A percentile compares a stretch with the other conserved stretches of the same genome.
Evolutionary conservation across 371 early-diverging fungal genomes (phyloP).

Genomic region (Blakeslea trispora): DNA sequence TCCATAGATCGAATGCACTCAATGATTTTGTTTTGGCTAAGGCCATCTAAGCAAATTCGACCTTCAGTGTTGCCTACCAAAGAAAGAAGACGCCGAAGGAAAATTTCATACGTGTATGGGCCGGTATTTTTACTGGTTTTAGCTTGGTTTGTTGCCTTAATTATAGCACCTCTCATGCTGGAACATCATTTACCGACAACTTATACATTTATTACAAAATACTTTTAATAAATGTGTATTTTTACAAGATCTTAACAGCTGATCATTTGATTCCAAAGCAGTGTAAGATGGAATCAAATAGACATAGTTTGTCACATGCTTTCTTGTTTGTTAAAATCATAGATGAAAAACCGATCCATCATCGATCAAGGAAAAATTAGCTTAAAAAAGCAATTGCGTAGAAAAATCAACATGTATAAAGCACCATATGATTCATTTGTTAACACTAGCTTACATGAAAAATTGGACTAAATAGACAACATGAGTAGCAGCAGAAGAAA

Average conservation of each 20-base stretch:
- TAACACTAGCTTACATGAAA: too few relatives aligned
- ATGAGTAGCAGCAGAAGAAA: too few relatives aligned
- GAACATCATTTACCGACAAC: slow-evolving; percentile 16
- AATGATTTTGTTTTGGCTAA: slow-evolving; percentile 81
- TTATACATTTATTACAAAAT: slow-evolving; percentile 20
- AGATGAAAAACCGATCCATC: too few relatives aligned
- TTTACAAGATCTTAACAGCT: neutral
- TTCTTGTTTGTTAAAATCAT: too few relatives aligned
- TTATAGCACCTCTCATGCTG: slow-evolving; percentile 25
- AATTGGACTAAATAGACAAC: too few relatives aligned
- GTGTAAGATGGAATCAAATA: too few relatives aligned
- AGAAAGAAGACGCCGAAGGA: slow-evolving; percentile 19
- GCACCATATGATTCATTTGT: too few relatives aligned
- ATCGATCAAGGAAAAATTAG: too few relatives aligned
- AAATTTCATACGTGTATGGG: slow-evolving; percentile 17
- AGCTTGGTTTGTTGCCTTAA: slow-evolving; percentile 19
- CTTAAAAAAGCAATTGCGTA: too few relatives aligned
- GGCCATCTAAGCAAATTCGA: slow-evolving; percentile 46
- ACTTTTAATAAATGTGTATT: slow-evolving; percentile 11
- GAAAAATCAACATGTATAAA: too few relatives aligned
- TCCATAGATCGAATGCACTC: slow-evolving; percentile 80
- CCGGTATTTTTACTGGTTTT: slow-evolving; percentile 23
- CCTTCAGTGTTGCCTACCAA: slow-evolving; percentile 32
- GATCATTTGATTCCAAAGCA: neutral
- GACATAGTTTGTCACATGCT: too few relatives aligned